Evolutionary conservation across 2,329 filamentous ascomycete species (phyloP), one percentile per base, ranked within the genome.

Genomic region (Ilyonectria robusta): DNA sequence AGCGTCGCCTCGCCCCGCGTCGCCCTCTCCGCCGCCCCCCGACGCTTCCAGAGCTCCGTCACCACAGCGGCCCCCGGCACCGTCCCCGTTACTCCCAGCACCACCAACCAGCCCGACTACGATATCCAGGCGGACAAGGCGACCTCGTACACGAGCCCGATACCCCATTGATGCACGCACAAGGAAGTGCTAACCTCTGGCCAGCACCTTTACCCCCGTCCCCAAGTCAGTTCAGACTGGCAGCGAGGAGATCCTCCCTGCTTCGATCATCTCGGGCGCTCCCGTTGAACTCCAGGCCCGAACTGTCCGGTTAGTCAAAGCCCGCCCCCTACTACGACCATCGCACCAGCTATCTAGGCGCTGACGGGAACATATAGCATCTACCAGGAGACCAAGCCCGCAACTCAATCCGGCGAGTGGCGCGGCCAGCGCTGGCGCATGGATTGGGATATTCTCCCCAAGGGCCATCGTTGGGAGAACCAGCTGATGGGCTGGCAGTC

Each of bases 401-500:
- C 96, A 40, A 98, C 95, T 48, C 96, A 99, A 83, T 98, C 95
- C 37, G 95, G 96, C 71, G 89, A 90, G 76, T 97, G 94, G 93
- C 91, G 93, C 79, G 85, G 89, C 62, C 90, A 93, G 79, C 89
- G 92, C 78, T 99, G 96, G 96, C 92, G 95, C 57, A 97, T 99
- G 94, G 96, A 99, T 81, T 99, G 96, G 96, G 96, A 99, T 80
- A 90, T 97, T 55, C 87, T 98, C 35, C 84, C 87, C 76, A 98
- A 97, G 85, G 96, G 96, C 68, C 94, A 98, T 83, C 90, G 96
- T 76, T 99, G 96, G 97, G 96, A 99, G 86, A 99, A 99, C 84
- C 94, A 93, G 53, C 84, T 99, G 80, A 99, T 99, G 90, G 96
- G 96, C 68, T 99, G 97, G 97, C 95, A 98, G 81, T 98, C 95